These are phyloP conservation scores for Curvularia spicifera DNA, from an alignment of 2,329 filamentous ascomycete species.

Conservation along the genomic window DNA sequence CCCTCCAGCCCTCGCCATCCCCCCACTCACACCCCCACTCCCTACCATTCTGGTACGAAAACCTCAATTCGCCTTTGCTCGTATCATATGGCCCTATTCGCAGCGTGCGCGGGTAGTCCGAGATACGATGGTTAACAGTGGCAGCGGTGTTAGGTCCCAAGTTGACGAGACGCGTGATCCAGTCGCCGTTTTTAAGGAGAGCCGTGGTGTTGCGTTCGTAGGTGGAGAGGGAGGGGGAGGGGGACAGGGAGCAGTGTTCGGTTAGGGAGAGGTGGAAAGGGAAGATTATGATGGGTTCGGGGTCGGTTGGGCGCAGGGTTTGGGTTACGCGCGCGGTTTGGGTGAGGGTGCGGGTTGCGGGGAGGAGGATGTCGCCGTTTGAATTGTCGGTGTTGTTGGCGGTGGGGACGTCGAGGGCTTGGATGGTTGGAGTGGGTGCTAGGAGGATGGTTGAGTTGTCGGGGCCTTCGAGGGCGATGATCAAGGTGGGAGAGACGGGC, in stretches of 20 bases:
- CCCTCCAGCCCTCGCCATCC: conserved; percentile 21
- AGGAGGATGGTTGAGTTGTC: background rate
- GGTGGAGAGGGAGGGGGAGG: background rate
- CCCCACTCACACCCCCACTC: conserved; percentile 16
- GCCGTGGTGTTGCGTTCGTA: background rate
- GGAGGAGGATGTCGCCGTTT: background rate
- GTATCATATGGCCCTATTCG: conserved; percentile 17
- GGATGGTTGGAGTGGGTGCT: background rate
- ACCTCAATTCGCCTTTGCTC: background rate
- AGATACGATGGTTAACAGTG: conserved; percentile 11
- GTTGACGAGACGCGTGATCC: background rate
- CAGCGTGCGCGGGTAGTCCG: conserved; percentile 3
- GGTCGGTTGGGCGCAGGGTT: background rate
- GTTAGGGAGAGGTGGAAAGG: conserved; percentile 24
- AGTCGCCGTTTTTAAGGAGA: conserved; percentile 1
- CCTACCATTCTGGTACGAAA: conserved; percentile 10
- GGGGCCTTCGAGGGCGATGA: background rate
- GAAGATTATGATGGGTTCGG: conserved; percentile 18
- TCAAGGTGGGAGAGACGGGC: background rate
- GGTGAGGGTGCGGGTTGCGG: background rate
- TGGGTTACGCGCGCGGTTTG: conserved; percentile 6
- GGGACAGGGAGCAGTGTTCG: conserved; percentile 8
- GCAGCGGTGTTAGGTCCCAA: background rate
- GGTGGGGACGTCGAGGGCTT: background rate
- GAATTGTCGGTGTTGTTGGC: background rate